Evolutionary conservation across 169 alveolate genomes (phyloP), one percentile per base, ranked within the genome.

Genomic region (Cryptosporidium bovis): DNA sequence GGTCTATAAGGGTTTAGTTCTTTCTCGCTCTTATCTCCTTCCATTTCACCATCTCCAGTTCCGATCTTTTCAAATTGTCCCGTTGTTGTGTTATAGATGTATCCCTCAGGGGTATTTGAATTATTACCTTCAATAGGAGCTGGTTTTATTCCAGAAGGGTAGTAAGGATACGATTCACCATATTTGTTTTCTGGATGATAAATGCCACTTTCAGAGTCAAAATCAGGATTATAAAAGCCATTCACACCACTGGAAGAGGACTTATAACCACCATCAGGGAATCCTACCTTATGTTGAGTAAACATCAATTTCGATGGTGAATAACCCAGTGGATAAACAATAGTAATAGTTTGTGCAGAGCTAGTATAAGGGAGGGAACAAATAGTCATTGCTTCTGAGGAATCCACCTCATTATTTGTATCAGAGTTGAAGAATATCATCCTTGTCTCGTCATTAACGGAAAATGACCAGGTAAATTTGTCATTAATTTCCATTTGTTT

Each of bases 321-420:
- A 62, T 60, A 77, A 20, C 87, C 87, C 44, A 46, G 44, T 40
- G 87, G 87, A 77, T 56, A 77, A 18, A 77, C 33, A 20, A 20
- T 15, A 1, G 58, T 24, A 18, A 77, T 31, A 12, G 65, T 29
- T 7, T 29, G 24, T 34, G 44, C 62, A 53, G 20, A n/a, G 1
- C 27, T 44, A 3, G 60, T 51, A 24, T 65, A 56, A 16, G 71
- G 50, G 16, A 77, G n/a, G 15, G 87, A 34, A 62, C 87, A 77
- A 5, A 77, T 48, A n/a, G 87, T 77, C 29, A 3, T 53, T 53
- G 4, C 10, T 24, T 58, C 40, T 48, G 36, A 34, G 1, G 71
- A 51, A 10, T 56, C 31, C 2, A 29, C 46, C 31, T 51, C 60
- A 18, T 71, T 50, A 40, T 51, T 33, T 10, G 40, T 48, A n/a